Base-by-base conservation (phyloP, 306 rosid genomes). In the Abrus precatorius region DNA sequence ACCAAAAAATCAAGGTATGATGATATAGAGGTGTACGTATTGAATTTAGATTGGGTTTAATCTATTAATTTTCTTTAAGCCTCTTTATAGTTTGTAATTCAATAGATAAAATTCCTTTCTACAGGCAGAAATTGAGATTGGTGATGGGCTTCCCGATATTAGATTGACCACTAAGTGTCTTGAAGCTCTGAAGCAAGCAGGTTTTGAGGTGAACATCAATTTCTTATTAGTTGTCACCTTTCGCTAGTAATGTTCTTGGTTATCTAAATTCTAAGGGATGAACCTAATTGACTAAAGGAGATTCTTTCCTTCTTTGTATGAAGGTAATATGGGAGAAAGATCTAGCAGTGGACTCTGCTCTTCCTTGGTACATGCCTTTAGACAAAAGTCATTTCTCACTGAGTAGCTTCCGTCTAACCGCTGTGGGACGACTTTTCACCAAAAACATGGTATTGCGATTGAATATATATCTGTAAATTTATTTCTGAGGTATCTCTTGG, bases 61-160 rank as follows among this genome's bases (percentile, higher is more conserved):
- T 62, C 56, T 53, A 11, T 34, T 38, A 34, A 75, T 55, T 71
- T 10, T 40, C 30, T 74, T 62, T 54, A 68, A 66, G 20, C 74
- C 38, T 72, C 29, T 56, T 72, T 29, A 44, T 53, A 52, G 53
- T 43, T 34, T 57, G 49, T 50, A 62, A 75, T 77, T 38, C 36
- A 54, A 32, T 60, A 40, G 52, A 78, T 59, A 34, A 73, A 68
- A 73, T 77, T 73, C 41, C 57, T 34, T 63, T 28, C 13, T 53
- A 13, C 89, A 95, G 99, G 98, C 97, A 20, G 98, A 91, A 81
- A 66, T 95, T 79, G 99, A 95, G 97, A 87, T 95, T 11, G 98
- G 99, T 33, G 93, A 95, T 79, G 99, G 99, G 45, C 98, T 95
- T 60, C 99, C 99, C 1, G 98, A 95, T 78, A 93, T 95, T 86